Percentiles rank a stretch among this genome's conserved stretches.
Evolutionary conservation across 495 filamentous ascomycete species (phyloP).

Genomic region (Penicillium diatomitis): DNA sequence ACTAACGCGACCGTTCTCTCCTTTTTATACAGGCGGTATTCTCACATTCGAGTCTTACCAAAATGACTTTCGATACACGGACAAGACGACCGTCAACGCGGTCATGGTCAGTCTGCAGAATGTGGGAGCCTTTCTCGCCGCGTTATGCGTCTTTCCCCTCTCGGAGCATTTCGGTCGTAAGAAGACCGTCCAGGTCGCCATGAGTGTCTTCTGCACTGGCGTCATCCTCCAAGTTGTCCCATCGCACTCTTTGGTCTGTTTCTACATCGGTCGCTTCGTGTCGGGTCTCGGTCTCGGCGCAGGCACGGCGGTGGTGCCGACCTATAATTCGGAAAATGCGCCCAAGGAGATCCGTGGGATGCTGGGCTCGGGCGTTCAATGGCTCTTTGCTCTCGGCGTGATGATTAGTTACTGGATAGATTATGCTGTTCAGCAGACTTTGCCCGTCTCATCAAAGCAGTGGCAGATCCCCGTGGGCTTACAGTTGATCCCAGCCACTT

Average conservation of each 20-base stretch:
- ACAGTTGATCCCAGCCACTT: slow-evolving; percentile 37
- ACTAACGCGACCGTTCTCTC: neutral
- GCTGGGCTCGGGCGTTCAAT: slow-evolving; percentile 38
- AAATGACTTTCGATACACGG: slow-evolving; percentile 17
- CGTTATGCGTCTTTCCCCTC: slow-evolving; percentile 32
- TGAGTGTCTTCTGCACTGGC: slow-evolving; percentile 35
- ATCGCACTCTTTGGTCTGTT: slow-evolving; percentile 35
- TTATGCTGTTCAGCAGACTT: slow-evolving; percentile 35
- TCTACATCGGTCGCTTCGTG: slow-evolving; percentile 42
- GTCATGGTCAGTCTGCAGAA: slow-evolving; percentile 24
- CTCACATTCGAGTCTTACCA: slow-evolving; percentile 16
- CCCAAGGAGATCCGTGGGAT: slow-evolving; percentile 46
- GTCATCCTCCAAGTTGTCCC: slow-evolving; percentile 34
- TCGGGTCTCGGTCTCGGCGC: slow-evolving; percentile 47
- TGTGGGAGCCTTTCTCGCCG: slow-evolving; percentile 24
- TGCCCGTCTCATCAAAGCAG: slow-evolving; percentile 27
- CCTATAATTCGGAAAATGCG: slow-evolving; percentile 45
- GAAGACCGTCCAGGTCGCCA: slow-evolving; percentile 31
- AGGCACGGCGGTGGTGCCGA: slow-evolving; percentile 44
- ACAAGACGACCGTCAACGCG: slow-evolving; percentile 18
- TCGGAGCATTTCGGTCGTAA: slow-evolving; percentile 35
- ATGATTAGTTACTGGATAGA: slow-evolving; percentile 45
- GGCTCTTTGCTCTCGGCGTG: slow-evolving; percentile 40
- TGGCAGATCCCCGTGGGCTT: slow-evolving; percentile 48
- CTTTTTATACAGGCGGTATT: slow-evolving; percentile 10